Conservation (phyloP, 495 filamentous ascomycete species). For the Penicillium chermesinum region DNA sequence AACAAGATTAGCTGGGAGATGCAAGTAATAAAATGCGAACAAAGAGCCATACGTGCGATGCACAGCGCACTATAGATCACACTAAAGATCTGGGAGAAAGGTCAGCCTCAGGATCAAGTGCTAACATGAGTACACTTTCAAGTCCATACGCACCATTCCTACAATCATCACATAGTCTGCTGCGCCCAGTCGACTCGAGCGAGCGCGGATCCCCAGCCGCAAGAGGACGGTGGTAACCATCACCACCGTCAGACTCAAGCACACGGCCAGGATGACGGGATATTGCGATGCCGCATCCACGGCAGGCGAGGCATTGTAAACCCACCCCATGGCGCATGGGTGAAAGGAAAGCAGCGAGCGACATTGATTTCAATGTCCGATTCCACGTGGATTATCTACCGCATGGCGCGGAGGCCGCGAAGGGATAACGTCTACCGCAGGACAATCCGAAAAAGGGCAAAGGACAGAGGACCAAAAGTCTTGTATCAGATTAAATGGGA, state of each 20-base stretch:
- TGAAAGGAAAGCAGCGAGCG: neutral
- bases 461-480: too few species aligned
- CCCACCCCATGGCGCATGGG: slow-evolving; percentile 33
- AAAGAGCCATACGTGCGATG: slow-evolving; percentile 41
- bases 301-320: slow-evolving; percentile 38
- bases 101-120: neutral
- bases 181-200: slow-evolving; percentile 33
- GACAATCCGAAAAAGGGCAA: neutral
- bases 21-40: neutral
- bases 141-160: slow-evolving; percentile 30
- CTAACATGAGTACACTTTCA: neutral
- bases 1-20: slow-evolving; percentile 1
- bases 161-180: slow-evolving; percentile 46
- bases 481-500: too few species aligned
- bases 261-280: slow-evolving; percentile 39
- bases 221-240: slow-evolving; percentile 34
- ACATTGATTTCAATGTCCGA: neutral
- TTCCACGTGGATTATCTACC: neutral
- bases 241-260: slow-evolving; percentile 35
- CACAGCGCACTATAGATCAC: slow-evolving; percentile 47
- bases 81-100: slow-evolving; percentile 33
- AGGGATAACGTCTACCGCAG: too few species aligned
- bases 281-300: slow-evolving; percentile 38
- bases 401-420: too few species aligned
- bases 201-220: slow-evolving; percentile 31